Percentiles rank a stretch among this genome's conserved stretches.
These are phyloP conservation scores for Chlorella vulgaris DNA, from an alignment of 139 green algal species.

Conservation along the genomic window DNA sequence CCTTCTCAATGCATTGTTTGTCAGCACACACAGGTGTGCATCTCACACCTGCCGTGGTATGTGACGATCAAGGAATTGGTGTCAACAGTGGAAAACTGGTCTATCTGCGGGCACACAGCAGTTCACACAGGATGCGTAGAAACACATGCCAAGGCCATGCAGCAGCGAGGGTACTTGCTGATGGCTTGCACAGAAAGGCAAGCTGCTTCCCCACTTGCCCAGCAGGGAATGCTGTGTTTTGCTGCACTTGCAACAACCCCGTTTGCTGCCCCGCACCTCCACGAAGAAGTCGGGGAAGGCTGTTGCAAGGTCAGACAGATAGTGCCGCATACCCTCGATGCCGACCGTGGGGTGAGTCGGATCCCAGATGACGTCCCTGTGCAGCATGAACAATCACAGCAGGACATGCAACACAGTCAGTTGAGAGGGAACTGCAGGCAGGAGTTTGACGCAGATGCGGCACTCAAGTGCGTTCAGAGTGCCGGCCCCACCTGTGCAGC, in stretches of 20 bases:
- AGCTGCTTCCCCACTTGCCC: too few species aligned
- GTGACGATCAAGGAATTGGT: constrained; percentile 35
- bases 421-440: background rate
- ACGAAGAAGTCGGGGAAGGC: constrained; percentile 48
- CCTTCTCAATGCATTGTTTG: background rate
- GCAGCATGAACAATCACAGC: background rate
- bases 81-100: constrained; percentile 40
- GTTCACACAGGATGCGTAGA: too few species aligned
- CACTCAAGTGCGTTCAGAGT: background rate
- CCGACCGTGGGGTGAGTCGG: constrained; percentile 37
- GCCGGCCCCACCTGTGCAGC: constrained; percentile 13
- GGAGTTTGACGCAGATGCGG: background rate
- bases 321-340: constrained; percentile 37
- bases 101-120: constrained; percentile 29
- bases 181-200: too few species aligned
- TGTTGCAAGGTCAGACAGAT: constrained; percentile 36
- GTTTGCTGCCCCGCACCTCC: too few species aligned
- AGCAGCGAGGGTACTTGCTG: too few species aligned
- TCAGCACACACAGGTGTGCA: background rate
- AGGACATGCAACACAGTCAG: background rate
- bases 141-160: too few species aligned
- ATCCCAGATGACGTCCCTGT: constrained; percentile 28
- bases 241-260: too few species aligned
- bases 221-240: too few species aligned
- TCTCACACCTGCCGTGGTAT: constrained; percentile 25